Base-by-base conservation (phyloP, 2,329 filamentous ascomycete genomes). In the Colletotrichum endophyticum region DNA sequence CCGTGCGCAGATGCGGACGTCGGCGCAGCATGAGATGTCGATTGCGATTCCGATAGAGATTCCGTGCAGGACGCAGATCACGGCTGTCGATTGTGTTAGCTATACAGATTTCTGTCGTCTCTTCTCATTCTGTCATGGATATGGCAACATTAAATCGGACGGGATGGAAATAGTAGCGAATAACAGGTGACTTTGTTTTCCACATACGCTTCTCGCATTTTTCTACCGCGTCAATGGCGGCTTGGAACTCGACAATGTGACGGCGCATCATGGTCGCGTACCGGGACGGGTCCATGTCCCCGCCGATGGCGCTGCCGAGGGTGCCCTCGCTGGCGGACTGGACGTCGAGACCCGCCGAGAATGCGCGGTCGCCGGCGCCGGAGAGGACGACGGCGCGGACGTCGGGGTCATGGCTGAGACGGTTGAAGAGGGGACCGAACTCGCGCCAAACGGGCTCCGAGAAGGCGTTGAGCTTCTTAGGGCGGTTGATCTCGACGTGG, bases 401-500 rank as follows among this genome's bases (percentile, higher is more conserved):
- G 56, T 93, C 89, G 1, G 94, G 87, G 85, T 96, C 94, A 76
- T 86, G 83, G 57, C 95, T 96, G 77, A 98, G 91, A 77, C 90
- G 89, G 73, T 88, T 85, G 87, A 99, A 97, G 79, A 98, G 89
- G 15, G 84, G 82, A 72, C 92, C 91, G 78, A 98, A 89, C 87
- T 98, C 95, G 70, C 93, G 87, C 95, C 96, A 98, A 92, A 98
- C 96, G 70, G 91, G 87, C 83, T 95, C 92, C 79, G 92, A 90
- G 84, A 98, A 98, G 78, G 96, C 93, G 84, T 99, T 99, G 84
- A 98, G 88, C 87, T 98, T 98, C 79, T 92, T 85, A 2, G 96
- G 92, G 2, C 96, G 92, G 87, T 98, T 96, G 86, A 98, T 98
- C 86, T 98, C 94, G 75, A 99, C 94, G 84, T 98, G 95, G n/a